Evolutionary conservation across 352 stramenopile genomes (phyloP), one percentile per base, ranked within the genome.

Genomic region (Pythium dissotocum): DNA sequence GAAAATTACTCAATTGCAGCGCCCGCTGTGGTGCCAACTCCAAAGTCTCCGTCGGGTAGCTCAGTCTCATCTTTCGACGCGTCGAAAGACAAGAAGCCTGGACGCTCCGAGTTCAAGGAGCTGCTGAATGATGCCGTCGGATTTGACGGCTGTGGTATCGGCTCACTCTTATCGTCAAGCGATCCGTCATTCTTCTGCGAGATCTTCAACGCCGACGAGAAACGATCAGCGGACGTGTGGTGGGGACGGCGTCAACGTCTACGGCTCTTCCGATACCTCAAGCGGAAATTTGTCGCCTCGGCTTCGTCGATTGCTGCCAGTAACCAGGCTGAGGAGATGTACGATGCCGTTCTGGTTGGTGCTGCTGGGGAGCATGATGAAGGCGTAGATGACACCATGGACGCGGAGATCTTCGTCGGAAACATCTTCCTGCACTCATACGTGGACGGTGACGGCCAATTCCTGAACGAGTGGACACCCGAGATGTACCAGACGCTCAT

Each of bases 401-500:
- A 69, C 33, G 77, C 88, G 6, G 83, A 95, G 63, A 71, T 94
- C 16, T 91, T 89, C 35, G 82, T 94, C 5, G 82, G 85, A 10
- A 88, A 93, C 49, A 91, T 95, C 58, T 95, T 94, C 60, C 35
- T 95, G 26, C 76, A 76, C 14, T 92, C 86, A 16, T 95, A 91
- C 64, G 86, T 95, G 53, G 83, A 93, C 72, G 84, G 82, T 24
- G 79, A 93, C 58, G 88, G 88, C 0, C 72, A 89, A 32, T 94
- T 95, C 56, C 71, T 94, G 38, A 91, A 82, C 48, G 67, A 84
- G 24, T 95, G 86, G 88, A 90, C 78, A 30, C 65, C 77, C 4
- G 79, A 85, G 24, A 93, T 92, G 86, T 93, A 89, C 69, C 65
- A 62, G 14, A 72, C 83, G 9, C 72, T 91, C 48, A 82, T 93